phyloP scores from a whole-genome alignment of 192 early-diverging fungal genomes.

The Cladochytrium replicatum region DNA sequence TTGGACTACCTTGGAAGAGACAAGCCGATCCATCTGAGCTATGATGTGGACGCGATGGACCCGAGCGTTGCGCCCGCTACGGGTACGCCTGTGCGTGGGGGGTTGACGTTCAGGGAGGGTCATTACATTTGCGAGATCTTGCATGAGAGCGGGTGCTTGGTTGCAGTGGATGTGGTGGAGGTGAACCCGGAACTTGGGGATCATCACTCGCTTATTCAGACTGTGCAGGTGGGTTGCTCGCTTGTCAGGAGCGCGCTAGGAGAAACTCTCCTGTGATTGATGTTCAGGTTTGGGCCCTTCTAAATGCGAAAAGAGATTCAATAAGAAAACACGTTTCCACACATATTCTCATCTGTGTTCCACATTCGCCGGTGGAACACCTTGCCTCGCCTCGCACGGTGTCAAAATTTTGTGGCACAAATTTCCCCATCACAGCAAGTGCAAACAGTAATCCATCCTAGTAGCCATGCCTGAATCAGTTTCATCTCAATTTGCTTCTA shows the following conservation, averaged over 20 bases:
- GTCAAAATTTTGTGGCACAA: too few relatives aligned
- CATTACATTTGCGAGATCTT: constrained; percentile 94
- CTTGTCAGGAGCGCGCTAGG: constrained; percentile 76
- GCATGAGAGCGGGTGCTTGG: constrained; percentile 76
- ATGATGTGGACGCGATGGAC: constrained; percentile 94
- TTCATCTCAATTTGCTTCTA: too few relatives aligned
- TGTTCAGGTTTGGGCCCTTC: too few relatives aligned
- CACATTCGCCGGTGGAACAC: too few relatives aligned
- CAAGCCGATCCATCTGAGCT: constrained; percentile 75
- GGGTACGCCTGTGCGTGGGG: constrained; percentile 91
- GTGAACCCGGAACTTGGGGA: constrained; percentile 85
- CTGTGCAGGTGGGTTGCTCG: constrained; percentile 75
- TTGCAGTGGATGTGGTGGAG: constrained; percentile 88
- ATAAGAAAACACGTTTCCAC: too few relatives aligned
- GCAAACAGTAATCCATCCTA: too few relatives aligned
- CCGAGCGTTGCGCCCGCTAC: constrained; percentile 89
- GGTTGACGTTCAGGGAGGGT: constrained; percentile 90
- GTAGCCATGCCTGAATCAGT: too few relatives aligned
- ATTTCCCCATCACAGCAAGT: too few relatives aligned
- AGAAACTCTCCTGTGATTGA: constrained; percentile 61
- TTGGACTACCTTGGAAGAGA: constrained; percentile 74
- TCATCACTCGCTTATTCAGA: constrained; percentile 53
- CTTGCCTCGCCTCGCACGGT: too few relatives aligned
- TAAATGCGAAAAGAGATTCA: too few relatives aligned
- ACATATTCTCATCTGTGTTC: too few relatives aligned